These are phyloP conservation scores for Phalaenopsis equestris DNA, from an alignment of 106 monocot genomes.

Conservation along the genomic window DNA sequence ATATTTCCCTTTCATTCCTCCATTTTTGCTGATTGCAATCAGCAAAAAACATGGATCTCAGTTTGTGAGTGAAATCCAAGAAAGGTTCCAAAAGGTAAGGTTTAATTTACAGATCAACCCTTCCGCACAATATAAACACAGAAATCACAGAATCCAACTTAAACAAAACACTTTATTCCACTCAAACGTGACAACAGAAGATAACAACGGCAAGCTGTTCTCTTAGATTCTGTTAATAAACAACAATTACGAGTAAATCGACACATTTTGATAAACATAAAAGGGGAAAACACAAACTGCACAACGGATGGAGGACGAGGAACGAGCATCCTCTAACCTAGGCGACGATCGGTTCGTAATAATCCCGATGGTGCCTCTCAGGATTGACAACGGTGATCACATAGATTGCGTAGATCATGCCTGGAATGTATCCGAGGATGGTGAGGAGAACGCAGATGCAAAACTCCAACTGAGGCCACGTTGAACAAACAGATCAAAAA, in stretches of 20 bases:
- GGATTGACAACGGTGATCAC: slow-evolving; percentile 28
- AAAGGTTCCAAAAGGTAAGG: neutral
- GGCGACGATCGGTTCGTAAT: slow-evolving; percentile 14
- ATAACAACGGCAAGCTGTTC: neutral
- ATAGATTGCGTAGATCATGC: slow-evolving; percentile 48
- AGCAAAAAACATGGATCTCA: too few species aligned
- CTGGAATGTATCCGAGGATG: slow-evolving; percentile 44
- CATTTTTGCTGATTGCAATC: too few species aligned
- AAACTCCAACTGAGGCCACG: slow-evolving; percentile 31
- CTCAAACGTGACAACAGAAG: neutral
- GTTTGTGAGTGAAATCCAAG: neutral
- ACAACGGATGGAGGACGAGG: neutral
- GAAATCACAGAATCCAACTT: neutral
- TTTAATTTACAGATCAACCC: neutral
- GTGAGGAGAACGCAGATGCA: slow-evolving; percentile 47
- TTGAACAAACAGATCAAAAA: neutral
- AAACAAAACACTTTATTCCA: neutral
- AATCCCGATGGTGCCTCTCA: slow-evolving; percentile 14
- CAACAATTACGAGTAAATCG: neutral
- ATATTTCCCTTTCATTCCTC: too few species aligned
- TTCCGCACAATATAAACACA: neutral
- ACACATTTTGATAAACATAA: neutral
- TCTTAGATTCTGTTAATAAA: neutral
- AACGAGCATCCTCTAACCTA: neutral
- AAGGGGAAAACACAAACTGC: neutral